These are phyloP conservation scores for Zymoseptoria tritici DNA, from an alignment of 2,329 filamentous ascomycete genomes.

Conservation along the genomic window DNA sequence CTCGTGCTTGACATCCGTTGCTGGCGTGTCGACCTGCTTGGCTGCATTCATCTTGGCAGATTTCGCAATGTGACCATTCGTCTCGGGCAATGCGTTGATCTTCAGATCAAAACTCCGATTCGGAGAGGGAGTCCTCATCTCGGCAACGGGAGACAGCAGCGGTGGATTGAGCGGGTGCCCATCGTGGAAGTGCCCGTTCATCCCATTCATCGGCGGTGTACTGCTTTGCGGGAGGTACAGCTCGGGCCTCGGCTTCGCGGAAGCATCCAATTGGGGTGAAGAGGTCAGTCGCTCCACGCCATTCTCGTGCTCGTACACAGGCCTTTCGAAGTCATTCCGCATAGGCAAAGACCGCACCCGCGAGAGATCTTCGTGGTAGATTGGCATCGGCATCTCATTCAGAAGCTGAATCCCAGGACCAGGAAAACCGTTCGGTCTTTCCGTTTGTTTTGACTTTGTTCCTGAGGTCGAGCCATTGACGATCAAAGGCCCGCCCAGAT, in stretches of 20 bases:
- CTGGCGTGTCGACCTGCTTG: constrained; percentile 15
- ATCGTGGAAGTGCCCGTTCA: constrained; percentile 14
- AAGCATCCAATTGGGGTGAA: constrained; percentile 11
- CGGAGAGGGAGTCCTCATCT: constrained; percentile 64
- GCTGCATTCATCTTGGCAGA: constrained; percentile 24
- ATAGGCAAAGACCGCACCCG: constrained; percentile 3
- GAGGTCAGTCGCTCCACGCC: background rate
- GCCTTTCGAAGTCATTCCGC: background rate
- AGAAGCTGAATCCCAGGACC: constrained; percentile 6
- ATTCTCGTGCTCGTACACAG: background rate
- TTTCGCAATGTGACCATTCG: constrained; percentile 22
- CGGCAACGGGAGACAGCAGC: constrained; percentile 64
- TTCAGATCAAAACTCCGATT: constrained; percentile 52
- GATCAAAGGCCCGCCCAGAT: constrained; percentile 31
- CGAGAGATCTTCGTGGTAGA: constrained; percentile 5
- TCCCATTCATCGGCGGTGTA: constrained; percentile 9
- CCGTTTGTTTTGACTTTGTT: constrained; percentile 7
- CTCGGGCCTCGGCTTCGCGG: constrained; percentile 11
- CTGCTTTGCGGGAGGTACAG: constrained; percentile 20
- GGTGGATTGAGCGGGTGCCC: constrained; percentile 23
- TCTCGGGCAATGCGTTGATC: constrained; percentile 17
- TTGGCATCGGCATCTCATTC: constrained; percentile 6
- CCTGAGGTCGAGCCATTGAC: constrained; percentile 33
- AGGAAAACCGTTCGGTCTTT: constrained; percentile 12
- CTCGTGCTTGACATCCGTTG: constrained; percentile 15